These are phyloP conservation scores for Epichloe uncinata DNA, from an alignment of 2,329 filamentous ascomycete genomes.

Conservation along the genomic window DNA sequence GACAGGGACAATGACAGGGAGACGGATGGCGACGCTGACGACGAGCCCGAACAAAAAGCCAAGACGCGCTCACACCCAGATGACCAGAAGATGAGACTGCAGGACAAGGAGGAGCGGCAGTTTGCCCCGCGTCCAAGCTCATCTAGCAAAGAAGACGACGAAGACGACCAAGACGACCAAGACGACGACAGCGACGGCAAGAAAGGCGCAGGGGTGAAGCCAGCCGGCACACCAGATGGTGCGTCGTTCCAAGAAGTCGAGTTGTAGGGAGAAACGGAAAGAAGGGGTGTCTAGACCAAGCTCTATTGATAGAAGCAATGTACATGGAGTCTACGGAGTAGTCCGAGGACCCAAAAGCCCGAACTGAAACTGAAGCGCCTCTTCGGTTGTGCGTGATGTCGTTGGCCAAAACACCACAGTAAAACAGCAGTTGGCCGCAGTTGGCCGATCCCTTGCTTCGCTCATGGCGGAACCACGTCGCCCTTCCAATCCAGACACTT, in stretches of 20 bases:
- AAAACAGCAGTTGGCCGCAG: too few species aligned
- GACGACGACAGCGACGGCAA: constrained; percentile 21
- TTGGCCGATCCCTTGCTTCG: neutral
- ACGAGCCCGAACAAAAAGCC: constrained; percentile 23
- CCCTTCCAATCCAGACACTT: constrained; percentile 59
- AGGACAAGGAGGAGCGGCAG: constrained; percentile 42
- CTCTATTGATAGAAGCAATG: neutral
- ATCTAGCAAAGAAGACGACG: constrained; percentile 12
- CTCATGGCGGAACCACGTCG: constrained; percentile 45
- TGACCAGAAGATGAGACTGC: constrained; percentile 43
- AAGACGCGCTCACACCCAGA: constrained; percentile 21
- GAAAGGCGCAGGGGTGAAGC: constrained; percentile 24
- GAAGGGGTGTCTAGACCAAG: neutral
- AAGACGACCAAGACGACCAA: constrained; percentile 18
- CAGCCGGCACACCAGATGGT: constrained; percentile 37
- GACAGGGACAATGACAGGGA: constrained; percentile 9
- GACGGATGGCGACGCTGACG: constrained; percentile 1
- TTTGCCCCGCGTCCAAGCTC: constrained; percentile 32
- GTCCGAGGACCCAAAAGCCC: neutral
- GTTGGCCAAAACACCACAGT: too few species aligned
- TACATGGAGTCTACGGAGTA: neutral
- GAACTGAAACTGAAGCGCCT: too few species aligned
- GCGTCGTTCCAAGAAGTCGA: constrained; percentile 52
- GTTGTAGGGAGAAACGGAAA: constrained; percentile 25
- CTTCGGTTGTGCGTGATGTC: too few species aligned